A percentile compares a stretch with the other conserved stretches of the same genome.
These are phyloP conservation scores for Pythium insidiosum DNA, from an alignment of 352 stramenopile species.

Conservation along the genomic window DNA sequence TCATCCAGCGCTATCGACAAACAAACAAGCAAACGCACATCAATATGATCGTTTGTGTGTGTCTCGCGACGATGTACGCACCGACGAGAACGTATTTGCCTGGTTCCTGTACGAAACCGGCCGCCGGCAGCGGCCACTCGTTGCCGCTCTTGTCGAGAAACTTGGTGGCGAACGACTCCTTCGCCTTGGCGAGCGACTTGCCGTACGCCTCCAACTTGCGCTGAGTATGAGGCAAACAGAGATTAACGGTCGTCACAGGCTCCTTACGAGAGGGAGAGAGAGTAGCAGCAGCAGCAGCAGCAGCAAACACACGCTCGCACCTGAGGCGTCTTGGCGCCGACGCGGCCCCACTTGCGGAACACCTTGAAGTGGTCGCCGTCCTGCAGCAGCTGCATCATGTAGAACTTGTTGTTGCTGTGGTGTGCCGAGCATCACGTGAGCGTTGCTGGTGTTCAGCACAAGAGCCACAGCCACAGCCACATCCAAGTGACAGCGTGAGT, in stretches of 20 bases:
- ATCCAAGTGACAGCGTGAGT: background rate
- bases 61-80: too few relatives aligned
- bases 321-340: slow-evolving; percentile 56
- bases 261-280: too few relatives aligned
- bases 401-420: slow-evolving; percentile 71
- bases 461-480: background rate
- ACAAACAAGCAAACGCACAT: background rate
- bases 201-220: slow-evolving; percentile 14
- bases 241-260: background rate
- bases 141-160: slow-evolving; percentile 62
- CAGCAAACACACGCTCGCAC: too few relatives aligned
- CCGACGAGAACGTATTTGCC: slow-evolving; percentile 66
- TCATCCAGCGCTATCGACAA: slow-evolving; percentile 13
- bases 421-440: background rate
- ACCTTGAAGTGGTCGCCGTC: slow-evolving; percentile 30
- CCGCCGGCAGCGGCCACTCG: slow-evolving; percentile 35
- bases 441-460: too few relatives aligned
- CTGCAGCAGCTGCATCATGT: slow-evolving; percentile 62
- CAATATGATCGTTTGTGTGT: background rate
- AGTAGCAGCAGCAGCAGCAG: too few relatives aligned
- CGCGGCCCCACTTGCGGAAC: slow-evolving; percentile 65
- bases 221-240: background rate
- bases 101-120: slow-evolving; percentile 30
- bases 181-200: slow-evolving; percentile 38
- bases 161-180: slow-evolving; percentile 46